Evolutionary conservation across 164 flowering plant genomes (phyloP).

Genomic region (Vitis cinerea): DNA sequence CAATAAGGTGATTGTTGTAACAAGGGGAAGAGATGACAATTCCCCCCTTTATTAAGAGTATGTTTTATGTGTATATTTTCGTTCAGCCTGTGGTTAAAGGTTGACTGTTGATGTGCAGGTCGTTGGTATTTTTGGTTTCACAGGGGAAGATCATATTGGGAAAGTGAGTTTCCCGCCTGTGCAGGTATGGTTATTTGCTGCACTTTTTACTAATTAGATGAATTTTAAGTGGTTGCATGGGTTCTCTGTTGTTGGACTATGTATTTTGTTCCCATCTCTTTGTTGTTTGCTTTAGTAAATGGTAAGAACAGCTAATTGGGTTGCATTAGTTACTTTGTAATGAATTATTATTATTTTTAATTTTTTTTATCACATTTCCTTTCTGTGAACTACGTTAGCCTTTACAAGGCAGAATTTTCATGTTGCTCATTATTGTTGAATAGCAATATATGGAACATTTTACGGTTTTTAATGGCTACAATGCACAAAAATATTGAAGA

Average conservation of each 20-base stretch:
- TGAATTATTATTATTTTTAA: not conserved
- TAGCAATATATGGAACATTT: not conserved
- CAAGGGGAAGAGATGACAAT: not conserved
- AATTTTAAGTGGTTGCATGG: not conserved
- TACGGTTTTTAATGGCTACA: not conserved
- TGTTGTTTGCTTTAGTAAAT: too few relatives aligned
- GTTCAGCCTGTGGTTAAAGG: not conserved
- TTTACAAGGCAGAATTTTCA: not conserved
- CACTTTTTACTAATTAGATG: not conserved
- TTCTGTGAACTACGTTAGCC: not conserved
- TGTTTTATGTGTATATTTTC: not conserved
- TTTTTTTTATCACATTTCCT: not conserved
- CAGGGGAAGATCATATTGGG: slow-evolving; percentile 90
- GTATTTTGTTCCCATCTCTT: too few relatives aligned
- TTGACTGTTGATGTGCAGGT: slow-evolving; percentile 42
- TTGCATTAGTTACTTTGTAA: not conserved
- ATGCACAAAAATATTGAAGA: too few relatives aligned
- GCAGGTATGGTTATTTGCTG: slow-evolving; percentile 51
- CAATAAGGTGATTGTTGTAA: slow-evolving; percentile 58
- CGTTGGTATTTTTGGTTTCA: slow-evolving; percentile 88
- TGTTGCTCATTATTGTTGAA: not conserved
- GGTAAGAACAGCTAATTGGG: not conserved
- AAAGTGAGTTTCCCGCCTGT: slow-evolving; percentile 87
- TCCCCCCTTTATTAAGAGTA: too few relatives aligned
- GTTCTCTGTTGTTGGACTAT: not conserved